These are phyloP conservation scores for Pseudocercospora cruenta DNA, from an alignment of 2,329 filamentous ascomycete genomes.

Conservation along the genomic window DNA sequence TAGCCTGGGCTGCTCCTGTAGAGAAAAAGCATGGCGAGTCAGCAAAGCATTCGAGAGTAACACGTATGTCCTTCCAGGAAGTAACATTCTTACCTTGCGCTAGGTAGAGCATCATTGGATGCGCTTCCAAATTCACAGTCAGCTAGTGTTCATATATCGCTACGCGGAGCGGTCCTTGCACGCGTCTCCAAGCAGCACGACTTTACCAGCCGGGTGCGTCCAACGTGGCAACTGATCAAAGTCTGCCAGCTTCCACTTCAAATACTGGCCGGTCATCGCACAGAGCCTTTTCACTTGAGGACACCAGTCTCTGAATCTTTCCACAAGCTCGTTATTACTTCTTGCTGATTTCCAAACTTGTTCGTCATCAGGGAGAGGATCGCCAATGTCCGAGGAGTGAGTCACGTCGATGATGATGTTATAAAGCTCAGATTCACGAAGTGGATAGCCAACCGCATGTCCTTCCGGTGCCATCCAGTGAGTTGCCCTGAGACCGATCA, in stretches of 20 bases:
- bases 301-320: constrained; percentile 38
- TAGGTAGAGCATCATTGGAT: background rate
- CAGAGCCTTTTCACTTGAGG: constrained; percentile 36
- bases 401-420: constrained; percentile 39
- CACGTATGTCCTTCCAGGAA: too few species aligned
- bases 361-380: constrained; percentile 27
- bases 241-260: constrained; percentile 65
- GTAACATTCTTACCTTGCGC: background rate
- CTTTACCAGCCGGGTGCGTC: constrained; percentile 56
- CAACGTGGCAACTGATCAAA: constrained; percentile 62
- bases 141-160: background rate
- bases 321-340: constrained; percentile 33
- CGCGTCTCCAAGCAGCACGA: constrained; percentile 65
- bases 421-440: constrained; percentile 37
- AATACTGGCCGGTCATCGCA: constrained; percentile 53
- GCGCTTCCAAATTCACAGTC: background rate
- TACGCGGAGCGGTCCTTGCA: constrained; percentile 52
- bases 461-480: constrained; percentile 41
- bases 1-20: constrained; percentile 61
- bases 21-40: too few species aligned
- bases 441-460: constrained; percentile 39
- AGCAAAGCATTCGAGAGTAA: too few species aligned
- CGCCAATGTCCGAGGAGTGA: constrained; percentile 26
- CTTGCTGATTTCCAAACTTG: constrained; percentile 37
- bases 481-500: background rate